Percentiles rank a stretch among this genome's conserved stretches.
Evolutionary conservation across 768 basidiomycete species (phyloP).

Genomic region (Leccinum obscurum): DNA sequence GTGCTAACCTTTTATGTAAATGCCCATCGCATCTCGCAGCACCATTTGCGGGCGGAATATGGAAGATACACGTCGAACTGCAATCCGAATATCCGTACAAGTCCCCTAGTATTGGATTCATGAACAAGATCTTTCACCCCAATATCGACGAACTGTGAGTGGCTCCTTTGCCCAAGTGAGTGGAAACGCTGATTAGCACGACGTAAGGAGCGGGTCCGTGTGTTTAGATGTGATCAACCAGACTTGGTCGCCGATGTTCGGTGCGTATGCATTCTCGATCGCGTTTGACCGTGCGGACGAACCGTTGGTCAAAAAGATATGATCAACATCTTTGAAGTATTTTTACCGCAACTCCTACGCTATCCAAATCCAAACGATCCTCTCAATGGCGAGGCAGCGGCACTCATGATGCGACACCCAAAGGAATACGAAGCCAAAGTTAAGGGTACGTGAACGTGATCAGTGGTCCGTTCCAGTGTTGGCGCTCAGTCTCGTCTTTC

Average conservation of each 20-base stretch:
- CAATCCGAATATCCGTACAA: constrained; percentile 99
- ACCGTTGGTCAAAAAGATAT: constrained; percentile 61
- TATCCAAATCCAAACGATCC: constrained; percentile 99
- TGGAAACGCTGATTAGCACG: not conserved
- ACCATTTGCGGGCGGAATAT: constrained; percentile 95
- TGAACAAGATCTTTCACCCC: constrained; percentile 99
- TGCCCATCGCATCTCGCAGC: constrained; percentile 47
- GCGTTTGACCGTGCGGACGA: constrained; percentile 5
- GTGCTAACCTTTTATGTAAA: not conserved
- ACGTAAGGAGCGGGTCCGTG: constrained; percentile 87
- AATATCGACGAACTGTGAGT: constrained; percentile 98
- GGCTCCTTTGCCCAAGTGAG: not conserved
- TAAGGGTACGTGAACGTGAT: constrained; percentile 57
- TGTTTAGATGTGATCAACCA: constrained; percentile 99
- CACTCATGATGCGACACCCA: constrained; percentile 94
- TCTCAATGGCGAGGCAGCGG: constrained; percentile 96
- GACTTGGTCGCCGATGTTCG: constrained; percentile 99
- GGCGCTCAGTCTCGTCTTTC: constrained; percentile 4
- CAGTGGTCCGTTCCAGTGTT: not conserved
- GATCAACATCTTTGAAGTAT: constrained; percentile 99
- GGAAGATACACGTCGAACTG: constrained; percentile 99
- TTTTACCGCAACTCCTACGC: constrained; percentile 93
- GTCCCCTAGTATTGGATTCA: constrained; percentile 98
- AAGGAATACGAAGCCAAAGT: constrained; percentile 95
- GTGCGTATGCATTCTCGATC: constrained; percentile 47